These are phyloP conservation scores for Spiraea crenata DNA, from an alignment of 331 rosid genomes.

Conservation along the genomic window DNA sequence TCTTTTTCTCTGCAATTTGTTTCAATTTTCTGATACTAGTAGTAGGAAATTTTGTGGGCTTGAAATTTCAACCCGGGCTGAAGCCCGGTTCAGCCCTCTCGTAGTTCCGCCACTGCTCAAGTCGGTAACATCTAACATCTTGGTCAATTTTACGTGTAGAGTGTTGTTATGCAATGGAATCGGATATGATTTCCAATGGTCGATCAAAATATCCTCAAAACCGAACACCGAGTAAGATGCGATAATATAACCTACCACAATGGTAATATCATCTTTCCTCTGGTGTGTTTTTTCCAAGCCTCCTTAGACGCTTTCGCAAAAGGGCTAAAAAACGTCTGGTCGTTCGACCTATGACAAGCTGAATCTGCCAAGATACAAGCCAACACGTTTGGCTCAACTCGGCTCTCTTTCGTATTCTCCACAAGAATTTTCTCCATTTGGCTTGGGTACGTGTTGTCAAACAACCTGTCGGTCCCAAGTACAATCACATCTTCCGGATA, in stretches of 20 bases:
- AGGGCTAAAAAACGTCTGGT: neutral
- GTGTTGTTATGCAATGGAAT: too few relatives aligned
- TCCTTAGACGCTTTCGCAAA: neutral
- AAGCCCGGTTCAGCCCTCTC: too few relatives aligned
- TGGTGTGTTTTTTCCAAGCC: neutral
- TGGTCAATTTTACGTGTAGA: too few relatives aligned
- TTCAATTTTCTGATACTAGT: too few relatives aligned
- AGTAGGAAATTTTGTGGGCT: too few relatives aligned
- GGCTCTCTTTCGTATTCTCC: neutral
- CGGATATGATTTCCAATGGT: too few relatives aligned
- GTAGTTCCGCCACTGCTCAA: too few relatives aligned
- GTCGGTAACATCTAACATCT: too few relatives aligned
- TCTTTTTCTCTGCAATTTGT: too few relatives aligned
- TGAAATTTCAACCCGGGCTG: too few relatives aligned
- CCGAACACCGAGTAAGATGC: neutral
- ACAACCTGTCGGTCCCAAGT: conserved; percentile 15
- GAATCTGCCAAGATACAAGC: neutral
- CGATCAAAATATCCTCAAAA: too few relatives aligned
- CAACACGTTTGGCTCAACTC: neutral
- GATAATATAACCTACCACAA: neutral
- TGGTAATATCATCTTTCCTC: conserved; percentile 23
- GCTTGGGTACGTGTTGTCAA: conserved; percentile 13
- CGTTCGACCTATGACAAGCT: neutral
- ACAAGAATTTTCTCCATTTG: conserved; percentile 14
- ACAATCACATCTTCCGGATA: neutral